Base-by-base conservation (phyloP, 352 stramenopile species). In the Phytophthora capsici region DNA sequence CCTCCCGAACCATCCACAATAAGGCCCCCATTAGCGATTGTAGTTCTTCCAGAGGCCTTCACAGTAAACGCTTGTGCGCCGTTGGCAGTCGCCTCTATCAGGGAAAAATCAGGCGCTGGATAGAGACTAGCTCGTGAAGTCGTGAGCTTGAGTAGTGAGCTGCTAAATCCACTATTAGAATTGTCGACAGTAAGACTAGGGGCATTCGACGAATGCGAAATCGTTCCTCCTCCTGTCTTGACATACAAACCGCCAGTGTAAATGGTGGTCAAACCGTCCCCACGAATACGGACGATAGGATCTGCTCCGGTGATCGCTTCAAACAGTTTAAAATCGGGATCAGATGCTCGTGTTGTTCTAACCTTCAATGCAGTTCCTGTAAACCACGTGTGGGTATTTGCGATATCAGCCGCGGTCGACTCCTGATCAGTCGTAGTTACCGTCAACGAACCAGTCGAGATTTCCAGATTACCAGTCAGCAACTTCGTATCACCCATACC, bases 391-490 rank as follows among this genome's bases (percentile, higher is more conserved):
- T 78, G 57, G 0, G 71, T 73, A 38, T 59, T 80, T n/a, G 82
- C 52, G 52, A 86, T 71, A 57, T 85, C 71, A 6, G 63, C 55
- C 14, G 66, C 75, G 6, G 57, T 65, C 20, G 52, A 47, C 2
- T 49, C 54, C 2, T 57, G 36, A 6, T 44, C 57, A 17, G 50
- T 66, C 8, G 59, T 78, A 10, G 66, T 73, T 41, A 88, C 78
- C 13, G 67, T 78, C 37, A 89, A 58, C 8, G 80, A 79, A 4
- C 82, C 82, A 2, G 69, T 82, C n/a, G 78, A 77, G 4, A 91
- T 68, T 23, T 77, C 53, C 22, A 91, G 57, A 53, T 89, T 70
- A 8, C 82, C 82, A 30, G 74, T 48, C 20, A 80, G 49, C 13
- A 88, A 53, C 2, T 82, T 77, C 1, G 78, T 88, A 52, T 89